A percentile compares a stretch with the other conserved stretches of the same genome.
These are phyloP conservation scores for Populus davidiana DNA, from an alignment of 345 rosid species.

Conservation along the genomic window DNA sequence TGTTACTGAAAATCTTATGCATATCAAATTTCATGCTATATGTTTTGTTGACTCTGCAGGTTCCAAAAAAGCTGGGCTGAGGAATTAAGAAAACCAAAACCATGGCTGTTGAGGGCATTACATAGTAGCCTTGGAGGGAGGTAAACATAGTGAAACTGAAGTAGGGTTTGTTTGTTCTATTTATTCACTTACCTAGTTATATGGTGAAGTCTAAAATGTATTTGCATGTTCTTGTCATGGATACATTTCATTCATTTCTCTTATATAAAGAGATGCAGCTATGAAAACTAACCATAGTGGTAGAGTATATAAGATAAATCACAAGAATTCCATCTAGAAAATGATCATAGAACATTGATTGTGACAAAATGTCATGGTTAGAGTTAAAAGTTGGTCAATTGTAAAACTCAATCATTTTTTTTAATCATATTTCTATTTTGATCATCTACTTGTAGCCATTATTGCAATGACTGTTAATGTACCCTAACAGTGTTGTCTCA, in stretches of 20 bases:
- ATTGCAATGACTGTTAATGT: background rate
- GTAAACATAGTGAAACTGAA: slow-evolving; percentile 25
- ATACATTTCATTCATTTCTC: background rate
- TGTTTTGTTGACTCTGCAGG: slow-evolving; percentile 40
- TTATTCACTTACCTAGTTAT: background rate
- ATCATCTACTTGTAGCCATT: background rate
- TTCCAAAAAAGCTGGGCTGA: slow-evolving; percentile 83
- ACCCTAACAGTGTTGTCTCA: background rate
- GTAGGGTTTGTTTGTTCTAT: background rate
- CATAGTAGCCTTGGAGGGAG: slow-evolving; percentile 85
- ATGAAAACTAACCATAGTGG: background rate
- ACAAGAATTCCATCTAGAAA: background rate
- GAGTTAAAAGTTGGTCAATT: background rate
- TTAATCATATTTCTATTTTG: background rate
- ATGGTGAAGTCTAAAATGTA: background rate
- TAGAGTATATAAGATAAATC: no score
- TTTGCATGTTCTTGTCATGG: background rate
- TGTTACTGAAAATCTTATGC: slow-evolving; percentile 16
- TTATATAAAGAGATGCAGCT: background rate
- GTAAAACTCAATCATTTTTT: background rate
- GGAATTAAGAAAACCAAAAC: slow-evolving; percentile 69
- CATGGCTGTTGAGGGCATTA: slow-evolving; percentile 92
- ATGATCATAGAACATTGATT: background rate
- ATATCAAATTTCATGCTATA: slow-evolving; percentile 18
- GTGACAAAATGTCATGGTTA: background rate